A percentile compares a stretch with the other conserved stretches of the same genome.
Evolutionary conservation across 495 filamentous ascomycete species (phyloP).

Genomic region (Melanomma pulvis-pyrius): DNA sequence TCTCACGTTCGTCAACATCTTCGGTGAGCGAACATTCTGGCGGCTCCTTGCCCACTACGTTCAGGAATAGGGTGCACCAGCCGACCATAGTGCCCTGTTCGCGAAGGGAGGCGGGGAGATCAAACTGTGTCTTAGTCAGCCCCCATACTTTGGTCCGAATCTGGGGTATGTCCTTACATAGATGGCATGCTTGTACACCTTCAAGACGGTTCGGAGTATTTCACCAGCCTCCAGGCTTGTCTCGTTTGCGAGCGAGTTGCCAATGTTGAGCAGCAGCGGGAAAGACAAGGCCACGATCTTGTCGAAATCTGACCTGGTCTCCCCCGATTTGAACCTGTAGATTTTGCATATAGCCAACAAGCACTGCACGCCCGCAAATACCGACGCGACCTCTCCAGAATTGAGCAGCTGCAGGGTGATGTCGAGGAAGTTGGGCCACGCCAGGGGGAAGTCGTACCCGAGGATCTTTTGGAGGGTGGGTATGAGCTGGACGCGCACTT

Average conservation of each 20-base stretch:
- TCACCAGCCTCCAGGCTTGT: slow-evolving; percentile 90
- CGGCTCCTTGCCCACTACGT: slow-evolving; percentile 81
- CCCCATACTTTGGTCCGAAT: neutral
- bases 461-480: slow-evolving; percentile 94
- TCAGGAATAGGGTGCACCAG: slow-evolving; percentile 93
- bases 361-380: slow-evolving; percentile 92
- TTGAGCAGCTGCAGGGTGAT: slow-evolving; percentile 85
- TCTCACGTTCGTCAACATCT: slow-evolving; percentile 82
- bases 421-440: slow-evolving; percentile 91
- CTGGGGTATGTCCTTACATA: slow-evolving; percentile 66
- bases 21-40: slow-evolving; percentile 78
- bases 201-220: slow-evolving; percentile 92
- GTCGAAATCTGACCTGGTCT: slow-evolving; percentile 83
- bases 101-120: slow-evolving; percentile 75
- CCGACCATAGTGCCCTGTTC: slow-evolving; percentile 81
- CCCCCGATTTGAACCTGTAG: slow-evolving; percentile 87
- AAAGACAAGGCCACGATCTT: slow-evolving; percentile 91
- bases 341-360: slow-evolving; percentile 89
- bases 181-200: slow-evolving; percentile 95
- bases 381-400: slow-evolving; percentile 77
- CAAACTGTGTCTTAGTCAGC: slow-evolving; percentile 65
- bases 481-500: slow-evolving; percentile 86
- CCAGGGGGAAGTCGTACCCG: slow-evolving; percentile 88
- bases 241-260: slow-evolving; percentile 84
- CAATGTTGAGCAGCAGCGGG: slow-evolving; percentile 85